These are phyloP conservation scores for Backusella sp. DNA, from an alignment of 192 early-diverging fungal species.

Conservation along the genomic window DNA sequence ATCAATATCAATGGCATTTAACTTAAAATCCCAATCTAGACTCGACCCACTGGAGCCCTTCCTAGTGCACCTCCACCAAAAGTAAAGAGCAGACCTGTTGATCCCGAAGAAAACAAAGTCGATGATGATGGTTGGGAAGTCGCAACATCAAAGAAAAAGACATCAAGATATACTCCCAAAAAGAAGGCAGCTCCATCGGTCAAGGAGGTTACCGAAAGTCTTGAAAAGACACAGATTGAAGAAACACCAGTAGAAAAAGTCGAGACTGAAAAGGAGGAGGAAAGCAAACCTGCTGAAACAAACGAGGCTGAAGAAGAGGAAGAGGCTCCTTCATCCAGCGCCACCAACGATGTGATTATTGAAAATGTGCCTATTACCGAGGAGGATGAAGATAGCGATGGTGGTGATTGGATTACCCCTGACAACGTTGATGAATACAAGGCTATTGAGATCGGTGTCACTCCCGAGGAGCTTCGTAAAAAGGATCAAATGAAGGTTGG, in stretches of 20 bases:
- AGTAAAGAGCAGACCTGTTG: background rate
- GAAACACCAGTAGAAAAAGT: background rate
- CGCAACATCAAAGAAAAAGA: slow-evolving; percentile 14
- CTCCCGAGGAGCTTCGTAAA: slow-evolving; percentile 37
- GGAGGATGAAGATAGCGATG: slow-evolving; percentile 50
- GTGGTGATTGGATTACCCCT: slow-evolving; percentile 94
- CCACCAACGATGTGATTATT: background rate
- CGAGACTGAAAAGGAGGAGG: background rate
- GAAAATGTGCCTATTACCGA: slow-evolving; percentile 22
- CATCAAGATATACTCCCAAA: background rate
- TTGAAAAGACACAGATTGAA: slow-evolving; percentile 26
- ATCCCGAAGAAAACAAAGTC: slow-evolving; percentile 19
- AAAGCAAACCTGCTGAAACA: background rate
- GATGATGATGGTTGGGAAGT: slow-evolving; percentile 55
- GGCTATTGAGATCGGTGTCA: slow-evolving; percentile 51
- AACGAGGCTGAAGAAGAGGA: background rate
- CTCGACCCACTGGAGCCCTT: slow-evolving; percentile 19
- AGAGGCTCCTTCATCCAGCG: background rate
- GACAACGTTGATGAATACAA: slow-evolving; percentile 76
- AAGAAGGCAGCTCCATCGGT: slow-evolving; percentile 8
- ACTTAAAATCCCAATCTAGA: slow-evolving; percentile 6
- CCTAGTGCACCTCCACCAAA: slow-evolving; percentile 28
- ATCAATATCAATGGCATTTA: background rate
- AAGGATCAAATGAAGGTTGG: slow-evolving; percentile 65
- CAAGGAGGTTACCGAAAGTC: slow-evolving; percentile 29